A percentile compares a stretch with the other conserved stretches of the same genome.
phyloP scores from a whole-genome alignment of 352 stramenopile species.

The Globisporangium emineosum region DNA sequence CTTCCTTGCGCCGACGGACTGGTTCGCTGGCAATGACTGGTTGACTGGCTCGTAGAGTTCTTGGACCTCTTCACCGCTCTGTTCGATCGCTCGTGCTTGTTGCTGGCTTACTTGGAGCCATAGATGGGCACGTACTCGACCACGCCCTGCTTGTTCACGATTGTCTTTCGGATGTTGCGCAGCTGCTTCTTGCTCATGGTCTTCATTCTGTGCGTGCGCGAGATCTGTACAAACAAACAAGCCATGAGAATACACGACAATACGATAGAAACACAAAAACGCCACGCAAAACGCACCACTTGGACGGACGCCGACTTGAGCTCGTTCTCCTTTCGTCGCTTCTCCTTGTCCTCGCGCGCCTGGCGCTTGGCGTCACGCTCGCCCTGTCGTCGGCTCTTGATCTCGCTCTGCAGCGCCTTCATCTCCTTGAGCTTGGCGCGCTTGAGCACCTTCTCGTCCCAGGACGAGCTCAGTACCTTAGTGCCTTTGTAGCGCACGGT shows the following conservation, averaged over 20 bases:
- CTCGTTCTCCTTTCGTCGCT: conserved; percentile 87
- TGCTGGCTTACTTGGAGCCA: conserved; percentile 49
- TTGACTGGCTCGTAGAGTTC: too few species aligned
- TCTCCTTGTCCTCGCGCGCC: conserved; percentile 82
- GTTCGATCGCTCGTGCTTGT: not conserved
- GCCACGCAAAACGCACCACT: conserved; percentile 51
- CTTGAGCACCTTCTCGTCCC: conserved; percentile 85
- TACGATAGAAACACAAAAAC: conserved; percentile 10
- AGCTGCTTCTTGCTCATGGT: conserved; percentile 93
- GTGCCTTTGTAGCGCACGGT: conserved; percentile 69
- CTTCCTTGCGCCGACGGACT: too few species aligned
- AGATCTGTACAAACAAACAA: conserved; percentile 46
- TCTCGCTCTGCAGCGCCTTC: conserved; percentile 81
- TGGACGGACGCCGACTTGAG: conserved; percentile 86
- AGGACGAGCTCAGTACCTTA: conserved; percentile 82
- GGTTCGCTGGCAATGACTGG: not conserved
- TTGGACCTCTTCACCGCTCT: not conserved
- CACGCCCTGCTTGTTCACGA: conserved; percentile 89
- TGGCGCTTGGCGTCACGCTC: conserved; percentile 77
- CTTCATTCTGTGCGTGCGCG: conserved; percentile 85
- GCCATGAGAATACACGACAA: conserved; percentile 12
- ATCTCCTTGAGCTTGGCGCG: conserved; percentile 76
- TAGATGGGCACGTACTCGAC: conserved; percentile 88
- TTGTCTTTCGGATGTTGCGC: conserved; percentile 90
- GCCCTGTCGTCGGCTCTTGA: conserved; percentile 65